Evolutionary conservation across 2,329 filamentous ascomycete genomes (phyloP).

Genomic region (Cercospora zeae-maydis): DNA sequence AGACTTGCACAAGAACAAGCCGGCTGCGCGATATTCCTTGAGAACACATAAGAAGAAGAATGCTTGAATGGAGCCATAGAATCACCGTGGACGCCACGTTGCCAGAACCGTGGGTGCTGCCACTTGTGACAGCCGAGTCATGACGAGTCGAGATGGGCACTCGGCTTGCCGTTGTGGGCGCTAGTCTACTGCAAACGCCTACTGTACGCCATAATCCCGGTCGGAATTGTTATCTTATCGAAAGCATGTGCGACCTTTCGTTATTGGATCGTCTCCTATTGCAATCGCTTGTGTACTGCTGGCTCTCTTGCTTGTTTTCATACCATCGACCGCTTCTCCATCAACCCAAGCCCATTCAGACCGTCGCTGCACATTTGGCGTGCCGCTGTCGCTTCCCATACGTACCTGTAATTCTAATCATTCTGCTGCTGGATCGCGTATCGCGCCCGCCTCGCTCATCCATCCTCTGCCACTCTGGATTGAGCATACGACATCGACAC

Average conservation of each 20-base stretch:
- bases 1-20: not conserved
- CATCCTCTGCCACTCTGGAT: not conserved
- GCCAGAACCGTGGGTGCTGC: not conserved
- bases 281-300: not conserved
- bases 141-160: not conserved
- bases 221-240: not conserved
- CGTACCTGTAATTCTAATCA: not conserved
- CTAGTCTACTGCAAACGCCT: constrained; percentile 5
- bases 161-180: not conserved
- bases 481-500: not conserved
- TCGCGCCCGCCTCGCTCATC: not conserved
- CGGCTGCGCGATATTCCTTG: not conserved
- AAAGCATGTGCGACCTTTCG: not conserved
- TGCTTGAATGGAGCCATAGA: not conserved
- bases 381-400: not conserved
- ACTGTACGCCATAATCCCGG: constrained; percentile 1
- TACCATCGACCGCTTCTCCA: not conserved
- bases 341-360: not conserved
- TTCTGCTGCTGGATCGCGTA: not conserved
- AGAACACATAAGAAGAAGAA: too few relatives aligned
- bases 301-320: not conserved
- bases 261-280: not conserved
- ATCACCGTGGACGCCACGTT: not conserved
- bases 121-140: not conserved
- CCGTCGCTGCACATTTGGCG: not conserved